Conservation (phyloP, 2,329 filamentous ascomycete species). For the Pseudogymnoascus sp. region DNA sequence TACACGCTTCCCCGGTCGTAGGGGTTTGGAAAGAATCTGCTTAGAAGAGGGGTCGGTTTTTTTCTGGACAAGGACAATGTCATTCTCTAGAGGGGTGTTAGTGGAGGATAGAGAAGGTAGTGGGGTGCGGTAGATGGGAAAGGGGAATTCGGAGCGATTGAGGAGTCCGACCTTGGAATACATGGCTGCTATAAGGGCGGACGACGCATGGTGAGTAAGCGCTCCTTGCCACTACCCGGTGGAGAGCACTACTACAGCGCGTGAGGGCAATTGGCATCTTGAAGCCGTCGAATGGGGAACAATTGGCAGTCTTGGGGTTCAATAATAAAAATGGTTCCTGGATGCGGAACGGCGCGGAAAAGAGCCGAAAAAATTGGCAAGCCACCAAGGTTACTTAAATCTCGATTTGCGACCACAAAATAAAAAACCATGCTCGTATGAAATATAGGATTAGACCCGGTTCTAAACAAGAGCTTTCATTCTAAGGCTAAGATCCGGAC, state of each 20-base stretch:
- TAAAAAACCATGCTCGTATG: not conserved
- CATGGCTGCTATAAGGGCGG: not conserved
- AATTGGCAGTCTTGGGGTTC: not conserved
- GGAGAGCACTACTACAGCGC: not conserved
- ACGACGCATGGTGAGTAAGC: not conserved
- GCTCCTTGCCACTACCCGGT: not conserved
- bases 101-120: not conserved
- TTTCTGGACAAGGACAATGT: slow-evolving; percentile 24
- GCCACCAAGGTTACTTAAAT: not conserved
- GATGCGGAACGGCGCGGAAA: not conserved
- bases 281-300: not conserved
- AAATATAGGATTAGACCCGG: not conserved
- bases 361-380: not conserved
- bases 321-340: not conserved
- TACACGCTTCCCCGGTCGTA: slow-evolving; percentile 31
- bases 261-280: not conserved
- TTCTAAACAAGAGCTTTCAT: too few species aligned
- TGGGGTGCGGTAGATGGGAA: not conserved
- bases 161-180: not conserved
- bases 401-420: not conserved
- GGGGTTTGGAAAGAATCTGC: slow-evolving; percentile 33
- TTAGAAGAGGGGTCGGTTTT: slow-evolving; percentile 10
- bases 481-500: too few species aligned
- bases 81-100: slow-evolving; percentile 20
- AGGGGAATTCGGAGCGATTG: not conserved